Base-by-base conservation (phyloP, 108 stramenopile genomes). In the Pseudonitzschia pungens region DNA sequence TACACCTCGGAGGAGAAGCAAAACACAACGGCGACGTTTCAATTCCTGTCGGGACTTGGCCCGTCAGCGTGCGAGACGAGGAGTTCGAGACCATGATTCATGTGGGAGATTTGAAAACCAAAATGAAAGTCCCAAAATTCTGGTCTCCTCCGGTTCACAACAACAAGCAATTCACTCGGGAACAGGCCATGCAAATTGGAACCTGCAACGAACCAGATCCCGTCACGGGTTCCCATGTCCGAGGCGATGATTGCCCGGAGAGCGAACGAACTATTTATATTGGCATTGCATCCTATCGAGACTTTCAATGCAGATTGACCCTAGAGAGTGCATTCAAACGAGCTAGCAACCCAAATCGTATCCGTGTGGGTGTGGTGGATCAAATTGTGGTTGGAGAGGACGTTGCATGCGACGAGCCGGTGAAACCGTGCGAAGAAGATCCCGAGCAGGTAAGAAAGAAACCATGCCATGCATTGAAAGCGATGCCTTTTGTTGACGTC, bases 301-400 rank as follows among this genome's bases (percentile, higher is more conserved):
- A 94, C 71, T 91, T 72, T 69, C 82, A 94, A 72, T 94, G 93
- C 70, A 78, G 90, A 6, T 72, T 76, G 41, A 91, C 93, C 18
- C 85, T 92, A 31, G 86, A 84, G 26, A 80, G 77, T 20, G 85
- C 85, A n/a, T 94, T 91, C 60, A 51, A 65, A 7, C 55, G 89
- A 28, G 88, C 90, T 24, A 70, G 77, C 58, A 64, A 82, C 70
- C 88, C 91, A 18, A 75, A 88, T 45, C 83, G 90, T 18, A 76
- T 92, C 11, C 79, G 88, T 18, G 83, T 92, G 45, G 91, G 81
- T 20, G 87, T 94, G 26, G 87, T 89, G 28, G 93, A 94, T 80
- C 93, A 94, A 43, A 89, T 94, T 67, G 83, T 89, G 0, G 83
- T 84, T 51, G 89, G 89, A 31, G 89, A 88, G 73, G 93, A 94